Evolutionary conservation across 2,329 filamentous ascomycete genomes (phyloP), one percentile per base, ranked within the genome.

Genomic region (Xylaria sp.): DNA sequence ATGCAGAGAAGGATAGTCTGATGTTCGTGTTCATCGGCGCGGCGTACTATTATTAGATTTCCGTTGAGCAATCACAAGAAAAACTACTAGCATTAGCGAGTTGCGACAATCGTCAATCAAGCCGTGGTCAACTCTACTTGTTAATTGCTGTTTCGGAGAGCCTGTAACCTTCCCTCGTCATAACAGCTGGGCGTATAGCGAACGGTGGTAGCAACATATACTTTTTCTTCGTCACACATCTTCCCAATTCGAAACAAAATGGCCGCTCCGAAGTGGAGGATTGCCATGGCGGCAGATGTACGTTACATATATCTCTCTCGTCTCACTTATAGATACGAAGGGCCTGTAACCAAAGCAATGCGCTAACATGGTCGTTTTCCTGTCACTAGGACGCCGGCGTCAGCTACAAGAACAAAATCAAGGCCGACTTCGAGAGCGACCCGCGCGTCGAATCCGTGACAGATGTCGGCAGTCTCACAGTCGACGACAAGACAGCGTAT

Each of bases 351-450:
- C n/a, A n/a, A n/a, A n/a, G n/a, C n/a, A n/a, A 29, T 27, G 4
- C 25, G 33, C 44, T 60, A 23, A 67, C 21, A 19, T 21, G 40
- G 2, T 17, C 15, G 33, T 49, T 10, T 10, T 21, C 17, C 23
- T 6, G 21, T 54, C 7, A 38, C 40, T 19, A 84, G 81, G 89
- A 92, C 69, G 91, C 91, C 62, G 92, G 92, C 73, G 84, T 90
- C 71, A 80, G 78, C 68, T 95, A 95, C 85, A 95, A 94, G 78
- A 86, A 88, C 74, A 85, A 86, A 68, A 88, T 96, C 79, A 91
- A 91, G 74, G 80, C 83, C 54, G 88, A 92, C 72, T 86, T 96
- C 63, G 82, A 88, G 67, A 80, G 84, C 48, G 85, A 90, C 77
- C 77, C 84, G 2, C 86, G 87, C 64, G 90, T 96, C 66, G 78